These are phyloP conservation scores for Tetrapisispora fleetii DNA, from an alignment of 805 yeast species.

Conservation along the genomic window DNA sequence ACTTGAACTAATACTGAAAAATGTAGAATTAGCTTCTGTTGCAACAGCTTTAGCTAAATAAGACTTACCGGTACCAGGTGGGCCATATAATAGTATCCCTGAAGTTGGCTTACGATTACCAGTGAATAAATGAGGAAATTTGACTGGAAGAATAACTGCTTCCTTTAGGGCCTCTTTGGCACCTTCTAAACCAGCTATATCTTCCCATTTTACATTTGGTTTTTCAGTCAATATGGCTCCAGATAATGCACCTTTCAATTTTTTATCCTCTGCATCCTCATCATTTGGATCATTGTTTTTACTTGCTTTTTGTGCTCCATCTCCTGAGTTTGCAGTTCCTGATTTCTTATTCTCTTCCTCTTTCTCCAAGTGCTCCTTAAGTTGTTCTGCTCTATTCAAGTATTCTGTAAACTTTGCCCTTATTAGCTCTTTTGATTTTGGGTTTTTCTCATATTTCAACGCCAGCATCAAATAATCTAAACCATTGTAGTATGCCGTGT, in stretches of 20 bases:
- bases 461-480: conserved; percentile 94
- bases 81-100: conserved; percentile 82
- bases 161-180: conserved; percentile 96
- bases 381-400: conserved; percentile 83
- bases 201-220: conserved; percentile 91
- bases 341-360: conserved; percentile 36
- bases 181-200: conserved; percentile 88
- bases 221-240: conserved; percentile 86
- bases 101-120: conserved; percentile 90
- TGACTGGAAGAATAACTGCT: conserved; percentile 93
- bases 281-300: conserved; percentile 46
- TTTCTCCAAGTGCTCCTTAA: conserved; percentile 80
- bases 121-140: conserved; percentile 88
- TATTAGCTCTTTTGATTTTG: conserved; percentile 78
- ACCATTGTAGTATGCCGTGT: conserved; percentile 84
- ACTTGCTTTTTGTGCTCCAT: conserved; percentile 42
- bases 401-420: conserved; percentile 86
- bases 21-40: conserved; percentile 94
- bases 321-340: conserved; percentile 40
- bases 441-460: conserved; percentile 86
- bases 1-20: conserved; percentile 90
- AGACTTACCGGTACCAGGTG: conserved; percentile 98
- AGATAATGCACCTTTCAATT: conserved; percentile 80
- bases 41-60: conserved; percentile 97
- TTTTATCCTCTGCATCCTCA: conserved; percentile 75